Conservation (phyloP, 2,329 filamentous ascomycete genomes). For the Fusarium nurragi region DNA sequence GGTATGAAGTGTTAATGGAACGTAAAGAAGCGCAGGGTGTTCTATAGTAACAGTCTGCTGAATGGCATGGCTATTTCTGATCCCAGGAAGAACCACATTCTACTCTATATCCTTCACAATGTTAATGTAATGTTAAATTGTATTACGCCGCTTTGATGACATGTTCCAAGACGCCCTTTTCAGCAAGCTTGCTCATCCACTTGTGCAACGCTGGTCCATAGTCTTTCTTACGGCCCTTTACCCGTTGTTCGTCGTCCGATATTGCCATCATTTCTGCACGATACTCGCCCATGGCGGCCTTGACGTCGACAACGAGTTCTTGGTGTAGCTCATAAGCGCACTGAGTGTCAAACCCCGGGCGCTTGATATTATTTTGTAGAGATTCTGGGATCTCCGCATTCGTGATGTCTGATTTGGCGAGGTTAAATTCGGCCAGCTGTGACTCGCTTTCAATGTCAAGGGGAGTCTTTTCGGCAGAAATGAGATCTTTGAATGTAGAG, state of each 20-base stretch:
- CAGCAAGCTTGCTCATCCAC: constrained; percentile 75
- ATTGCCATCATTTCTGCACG: constrained; percentile 58
- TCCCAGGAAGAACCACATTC: background rate
- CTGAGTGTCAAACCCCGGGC: constrained; percentile 13
- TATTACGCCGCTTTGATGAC: constrained; percentile 44
- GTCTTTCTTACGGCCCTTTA: constrained; percentile 69
- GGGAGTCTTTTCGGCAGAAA: constrained; percentile 33
- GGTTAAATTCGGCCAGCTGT: constrained; percentile 46
- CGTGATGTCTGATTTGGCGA: constrained; percentile 42
- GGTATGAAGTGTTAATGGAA: constrained; percentile 6
- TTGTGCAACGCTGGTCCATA: constrained; percentile 73
- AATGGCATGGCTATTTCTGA: background rate
- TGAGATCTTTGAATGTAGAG: constrained; percentile 34
- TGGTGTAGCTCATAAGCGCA: constrained; percentile 51
- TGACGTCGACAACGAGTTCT: constrained; percentile 54
- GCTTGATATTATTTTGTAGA: constrained; percentile 24
- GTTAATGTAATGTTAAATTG: background rate
- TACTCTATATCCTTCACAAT: background rate
- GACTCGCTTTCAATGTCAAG: constrained; percentile 38
- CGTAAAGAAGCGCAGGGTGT: background rate
- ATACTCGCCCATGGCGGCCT: constrained; percentile 56
- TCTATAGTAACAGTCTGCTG: background rate
- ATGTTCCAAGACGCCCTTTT: constrained; percentile 68
- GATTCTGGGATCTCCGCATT: constrained; percentile 30
- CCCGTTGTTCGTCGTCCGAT: constrained; percentile 61